Base-by-base conservation (phyloP, 768 basidiomycete species). In the Collybiopsis confluens region DNA sequence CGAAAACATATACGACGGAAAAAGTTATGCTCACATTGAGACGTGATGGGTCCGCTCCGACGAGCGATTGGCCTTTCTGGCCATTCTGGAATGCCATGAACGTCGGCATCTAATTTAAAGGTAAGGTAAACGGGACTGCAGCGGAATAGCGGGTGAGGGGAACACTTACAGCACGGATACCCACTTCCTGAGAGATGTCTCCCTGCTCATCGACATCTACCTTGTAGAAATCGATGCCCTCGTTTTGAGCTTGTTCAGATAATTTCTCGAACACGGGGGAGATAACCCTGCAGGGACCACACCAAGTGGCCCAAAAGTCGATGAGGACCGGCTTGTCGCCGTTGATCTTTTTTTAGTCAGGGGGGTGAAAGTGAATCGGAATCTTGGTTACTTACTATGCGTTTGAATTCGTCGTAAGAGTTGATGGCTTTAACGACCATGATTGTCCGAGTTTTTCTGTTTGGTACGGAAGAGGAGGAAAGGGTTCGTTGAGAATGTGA, bases 241-340 rank as follows among this genome's bases (percentile, higher is more conserved):
- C 56, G 49, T 59, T 63, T 20, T 66, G 63, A 4, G 59, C 58
- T 10, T 61, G 40, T 0, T 69, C 58, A 2, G 81, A 73, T n/a
- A 85, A 62, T 57, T 76, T 71, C 65, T 86, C 82, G 59, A 88
- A 82, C 38, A 85, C 62, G 51, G 87, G 87, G 18, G 79, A 78
- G 68, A 89, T 87, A 37, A 73, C 57, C 53, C 69, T 74, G 80
- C 86, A 88, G 13, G 86, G 86, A 15, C 85, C 85, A 67, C 83
- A 88, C 87, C 88, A 88, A 2, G 79, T 77, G 37, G 88, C 88
- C 83, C 83, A 86, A 70, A 90, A 88, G 68, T 90, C 85, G 62
- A 90, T 73, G 16, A 85, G 13, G 21, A 53, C 52, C 10, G 43
- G 67, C 60, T 74, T 75, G 55, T 70, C 73, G 53, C 72, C 65